phyloP scores from a whole-genome alignment of 306 rosid species.

The Glycine soja region DNA sequence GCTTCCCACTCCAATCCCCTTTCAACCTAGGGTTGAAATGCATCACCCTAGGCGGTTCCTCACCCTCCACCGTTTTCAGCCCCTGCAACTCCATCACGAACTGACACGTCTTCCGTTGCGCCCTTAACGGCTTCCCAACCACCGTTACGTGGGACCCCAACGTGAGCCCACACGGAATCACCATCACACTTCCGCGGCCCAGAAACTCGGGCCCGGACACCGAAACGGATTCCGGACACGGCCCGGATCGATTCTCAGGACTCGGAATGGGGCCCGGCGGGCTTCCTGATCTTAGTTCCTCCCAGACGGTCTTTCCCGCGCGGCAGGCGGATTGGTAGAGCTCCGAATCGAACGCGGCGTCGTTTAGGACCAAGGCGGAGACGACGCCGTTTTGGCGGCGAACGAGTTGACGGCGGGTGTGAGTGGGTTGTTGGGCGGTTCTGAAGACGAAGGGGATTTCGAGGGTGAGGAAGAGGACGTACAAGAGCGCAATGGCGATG shows the following conservation, averaged over 20 bases:
- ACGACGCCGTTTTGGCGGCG: slow-evolving; percentile 42
- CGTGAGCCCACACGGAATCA: slow-evolving; percentile 89
- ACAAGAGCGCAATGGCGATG: slow-evolving; percentile 60
- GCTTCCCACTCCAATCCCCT: slow-evolving; percentile 95
- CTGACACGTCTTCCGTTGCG: slow-evolving; percentile 61
- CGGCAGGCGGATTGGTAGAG: slow-evolving; percentile 64
- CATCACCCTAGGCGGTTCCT: slow-evolving; percentile 88
- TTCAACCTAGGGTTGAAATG: slow-evolving; percentile 90
- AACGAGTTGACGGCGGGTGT: neutral
- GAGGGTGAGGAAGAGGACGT: slow-evolving; percentile 61
- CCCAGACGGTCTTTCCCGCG: slow-evolving; percentile 69
- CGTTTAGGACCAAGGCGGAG: slow-evolving; percentile 63
- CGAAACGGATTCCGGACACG: slow-evolving; percentile 70
- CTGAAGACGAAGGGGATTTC: slow-evolving; percentile 81
- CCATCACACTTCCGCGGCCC: slow-evolving; percentile 59
- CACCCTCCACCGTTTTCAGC: slow-evolving; percentile 82
- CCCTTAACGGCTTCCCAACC: slow-evolving; percentile 73
- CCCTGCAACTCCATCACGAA: slow-evolving; percentile 90
- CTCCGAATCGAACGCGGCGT: slow-evolving; percentile 60
- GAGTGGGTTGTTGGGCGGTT: slow-evolving; percentile 39
- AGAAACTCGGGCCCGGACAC: slow-evolving; percentile 62
- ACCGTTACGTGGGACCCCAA: slow-evolving; percentile 83
- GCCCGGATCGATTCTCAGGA: slow-evolving; percentile 49
- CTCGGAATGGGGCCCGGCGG: neutral
- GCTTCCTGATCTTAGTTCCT: slow-evolving; percentile 60